Evolutionary conservation across 345 rosid genomes (phyloP), one percentile per base, ranked within the genome.

Genomic region (Eucalyptus paniculata): DNA sequence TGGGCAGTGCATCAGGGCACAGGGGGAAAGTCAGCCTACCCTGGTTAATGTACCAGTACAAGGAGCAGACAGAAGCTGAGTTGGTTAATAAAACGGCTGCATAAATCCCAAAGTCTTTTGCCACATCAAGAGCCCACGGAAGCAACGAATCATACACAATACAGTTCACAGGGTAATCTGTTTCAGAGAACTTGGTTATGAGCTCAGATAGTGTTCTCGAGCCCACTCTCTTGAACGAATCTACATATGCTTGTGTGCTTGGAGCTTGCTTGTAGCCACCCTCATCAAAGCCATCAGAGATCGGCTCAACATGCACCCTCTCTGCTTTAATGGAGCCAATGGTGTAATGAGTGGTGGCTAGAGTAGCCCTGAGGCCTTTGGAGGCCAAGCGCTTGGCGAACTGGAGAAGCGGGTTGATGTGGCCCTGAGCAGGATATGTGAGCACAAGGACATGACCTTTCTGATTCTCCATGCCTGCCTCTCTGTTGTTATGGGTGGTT

Each of bases 361-460:
- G 62, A 1, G 99, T 96, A 69, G 94, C 95, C 83, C 92, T 95
- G 62, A 96, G 89, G 21, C 95, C 97, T 90, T 94, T 94, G 45
- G 96, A 94, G 87, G 94, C 95, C 16, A 97, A 89, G 67, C 95
- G 96, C 90, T 95, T 95, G 5, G 96, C 97, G 85, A 96, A 95
- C 56, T 95, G 96, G 91, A 95, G 94, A 90, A 94, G 94, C 8
- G 99, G 97, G 93, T 96, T 96, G 21, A 96, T 94, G 93, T 96
- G 98, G 88, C 99, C 99, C 92, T 96, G 97, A 90, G 95, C 92
- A 62, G 98, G 98, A 86, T 95, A 97, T 28, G 98, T 95, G 45
- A 97, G 42, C 16, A 96, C 90, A 6, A 96, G 50, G 11, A 95
- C 95, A 65, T 96, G 99, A 42, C 83, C 44, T 86, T 87, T 89